phyloP scores from a whole-genome alignment of 2,329 filamentous ascomycete species.

The Pochonia chlamydosporia region DNA sequence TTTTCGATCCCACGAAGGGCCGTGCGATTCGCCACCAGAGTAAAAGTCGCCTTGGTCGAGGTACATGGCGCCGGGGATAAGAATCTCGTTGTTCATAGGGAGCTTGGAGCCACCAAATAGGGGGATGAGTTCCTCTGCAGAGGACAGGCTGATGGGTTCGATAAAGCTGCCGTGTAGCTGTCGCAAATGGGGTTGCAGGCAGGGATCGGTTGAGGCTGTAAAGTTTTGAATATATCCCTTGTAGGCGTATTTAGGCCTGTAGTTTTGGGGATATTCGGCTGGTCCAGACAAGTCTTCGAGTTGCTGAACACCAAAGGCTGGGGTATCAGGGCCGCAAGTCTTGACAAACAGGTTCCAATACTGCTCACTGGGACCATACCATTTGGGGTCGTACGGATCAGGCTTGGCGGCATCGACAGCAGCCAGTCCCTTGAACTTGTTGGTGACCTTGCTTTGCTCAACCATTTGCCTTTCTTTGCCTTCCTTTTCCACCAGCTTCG shows the following conservation, averaged over 20 bases:
- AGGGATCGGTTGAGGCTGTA: slow-evolving; percentile 52
- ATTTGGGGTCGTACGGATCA: slow-evolving; percentile 39
- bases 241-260: slow-evolving; percentile 29
- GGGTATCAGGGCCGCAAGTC: slow-evolving; percentile 51
- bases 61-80: slow-evolving; percentile 62
- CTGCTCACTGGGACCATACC: slow-evolving; percentile 37
- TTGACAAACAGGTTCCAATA: slow-evolving; percentile 56
- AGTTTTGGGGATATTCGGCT: slow-evolving; percentile 27
- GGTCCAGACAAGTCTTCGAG: slow-evolving; percentile 23
- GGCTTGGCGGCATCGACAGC: slow-evolving; percentile 28
- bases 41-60: slow-evolving; percentile 53
- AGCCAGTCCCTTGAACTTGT: slow-evolving; percentile 34
- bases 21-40: slow-evolving; percentile 48
- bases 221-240: slow-evolving; percentile 52
- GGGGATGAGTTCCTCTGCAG: slow-evolving; percentile 50
- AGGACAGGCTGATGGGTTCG: slow-evolving; percentile 44
- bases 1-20: slow-evolving; percentile 54
- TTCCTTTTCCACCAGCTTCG: slow-evolving; percentile 43
- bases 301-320: slow-evolving; percentile 32
- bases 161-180: slow-evolving; percentile 52
- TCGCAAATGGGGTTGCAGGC: slow-evolving; percentile 48
- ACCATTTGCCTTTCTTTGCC: slow-evolving; percentile 35
- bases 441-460: slow-evolving; percentile 36
- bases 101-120: slow-evolving; percentile 59
- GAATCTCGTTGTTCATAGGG: slow-evolving; percentile 57